Conservation (phyloP, 768 basidiomycete species). For the Mycena indigotica region DNA sequence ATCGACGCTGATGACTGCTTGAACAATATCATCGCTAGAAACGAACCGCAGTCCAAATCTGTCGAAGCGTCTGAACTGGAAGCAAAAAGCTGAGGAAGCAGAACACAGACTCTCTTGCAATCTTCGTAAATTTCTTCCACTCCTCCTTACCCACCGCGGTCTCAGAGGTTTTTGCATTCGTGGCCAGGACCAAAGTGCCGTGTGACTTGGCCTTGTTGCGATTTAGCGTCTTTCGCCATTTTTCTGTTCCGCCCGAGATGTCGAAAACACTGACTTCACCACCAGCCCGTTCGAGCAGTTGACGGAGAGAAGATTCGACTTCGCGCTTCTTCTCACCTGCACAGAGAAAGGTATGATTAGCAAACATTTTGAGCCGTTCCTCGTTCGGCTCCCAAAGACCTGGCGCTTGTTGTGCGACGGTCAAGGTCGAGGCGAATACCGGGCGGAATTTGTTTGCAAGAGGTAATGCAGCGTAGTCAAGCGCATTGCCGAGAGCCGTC, state of each 20-base stretch:
- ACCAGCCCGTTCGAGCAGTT: conserved; percentile 57
- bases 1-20: conserved; percentile 48
- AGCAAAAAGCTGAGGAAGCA: neutral
- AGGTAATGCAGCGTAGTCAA: conserved; percentile 46
- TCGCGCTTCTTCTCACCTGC: conserved; percentile 58
- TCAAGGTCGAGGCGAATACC: conserved; percentile 51
- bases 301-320: conserved; percentile 49
- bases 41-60: conserved; percentile 49
- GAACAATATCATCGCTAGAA: conserved; percentile 48
- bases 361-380: conserved; percentile 57
- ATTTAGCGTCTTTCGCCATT: conserved; percentile 54
- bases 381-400: conserved; percentile 72
- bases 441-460: conserved; percentile 60
- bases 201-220: conserved; percentile 55
- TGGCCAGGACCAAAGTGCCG: conserved; percentile 54
- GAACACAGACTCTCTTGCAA: conserved; percentile 51
- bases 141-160: conserved; percentile 53
- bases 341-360: conserved; percentile 32
- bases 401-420: conserved; percentile 49
- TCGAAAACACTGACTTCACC: conserved; percentile 68
- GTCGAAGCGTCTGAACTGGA: neutral
- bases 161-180: conserved; percentile 47
- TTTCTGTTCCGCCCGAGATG: conserved; percentile 47
- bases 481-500: conserved; percentile 1
- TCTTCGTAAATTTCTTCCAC: conserved; percentile 56